A percentile compares a stretch with the other conserved stretches of the same genome.
Evolutionary conservation across 2,329 filamentous ascomycete species (phyloP).

Genomic region (Blastomyces parvus): DNA sequence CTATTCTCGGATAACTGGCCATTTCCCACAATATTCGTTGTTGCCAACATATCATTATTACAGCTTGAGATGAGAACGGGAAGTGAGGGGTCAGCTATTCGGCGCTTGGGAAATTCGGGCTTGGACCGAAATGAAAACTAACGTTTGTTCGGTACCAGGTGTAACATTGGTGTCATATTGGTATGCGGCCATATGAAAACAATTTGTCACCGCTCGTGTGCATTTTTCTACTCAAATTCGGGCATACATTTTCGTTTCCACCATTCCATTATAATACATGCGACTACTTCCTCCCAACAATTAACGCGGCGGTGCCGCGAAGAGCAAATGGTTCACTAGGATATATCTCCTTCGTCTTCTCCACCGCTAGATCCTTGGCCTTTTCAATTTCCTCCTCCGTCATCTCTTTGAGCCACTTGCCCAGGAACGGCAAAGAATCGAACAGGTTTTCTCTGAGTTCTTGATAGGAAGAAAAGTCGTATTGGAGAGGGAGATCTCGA

Average conservation of each 20-base stretch:
- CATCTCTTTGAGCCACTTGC: constrained; percentile 2
- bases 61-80: not conserved
- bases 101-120: not conserved
- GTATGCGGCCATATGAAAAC: not conserved
- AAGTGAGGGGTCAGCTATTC: not conserved
- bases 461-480: not conserved
- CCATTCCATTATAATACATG: not conserved
- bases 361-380: constrained; percentile 1
- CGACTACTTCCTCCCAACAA: constrained; percentile 3
- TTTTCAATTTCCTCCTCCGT: not conserved
- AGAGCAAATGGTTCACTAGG: not conserved
- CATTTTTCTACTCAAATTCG: not conserved
- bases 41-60: not conserved
- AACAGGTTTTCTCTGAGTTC: not conserved
- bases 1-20: not conserved
- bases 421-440: constrained; percentile 4
- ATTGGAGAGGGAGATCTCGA: not conserved
- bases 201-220: too few relatives aligned
- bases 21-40: not conserved
- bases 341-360: not conserved
- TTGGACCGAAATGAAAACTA: not conserved
- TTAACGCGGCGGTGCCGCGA: not conserved
- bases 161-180: not conserved
- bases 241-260: not conserved
- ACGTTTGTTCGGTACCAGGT: not conserved